Conservation (phyloP, 2,329 filamentous ascomycete species). For the Aspergillus spinulosporus region DNA sequence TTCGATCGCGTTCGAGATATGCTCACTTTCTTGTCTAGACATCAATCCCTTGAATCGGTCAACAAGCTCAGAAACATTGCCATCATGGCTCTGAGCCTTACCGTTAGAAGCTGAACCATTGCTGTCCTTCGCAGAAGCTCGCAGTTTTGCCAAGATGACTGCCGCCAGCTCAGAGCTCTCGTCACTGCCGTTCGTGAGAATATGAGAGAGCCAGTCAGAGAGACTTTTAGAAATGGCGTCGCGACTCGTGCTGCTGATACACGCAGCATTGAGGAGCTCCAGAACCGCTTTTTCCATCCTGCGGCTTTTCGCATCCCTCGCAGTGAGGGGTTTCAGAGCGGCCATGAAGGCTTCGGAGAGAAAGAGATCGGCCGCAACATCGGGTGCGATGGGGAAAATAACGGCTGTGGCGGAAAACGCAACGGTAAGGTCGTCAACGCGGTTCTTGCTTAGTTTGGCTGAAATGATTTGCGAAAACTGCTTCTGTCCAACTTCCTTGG, state of each 20-base stretch:
- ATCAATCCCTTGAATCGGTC: conserved; percentile 55
- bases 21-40: conserved; percentile 44
- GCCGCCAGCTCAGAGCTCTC: conserved; percentile 58
- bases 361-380: conserved; percentile 74
- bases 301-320: conserved; percentile 76
- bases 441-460: conserved; percentile 67
- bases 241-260: conserved; percentile 78
- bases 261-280: conserved; percentile 88
- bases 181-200: conserved; percentile 71
- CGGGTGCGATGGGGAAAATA: conserved; percentile 81
- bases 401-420: conserved; percentile 90
- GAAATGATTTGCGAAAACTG: conserved; percentile 75
- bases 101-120: conserved; percentile 32
- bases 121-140: conserved; percentile 35
- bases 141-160: conserved; percentile 70
- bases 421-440: conserved; percentile 83
- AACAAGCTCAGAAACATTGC: conserved; percentile 54
- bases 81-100: conserved; percentile 41
- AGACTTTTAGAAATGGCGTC: conserved; percentile 84
- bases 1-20: conserved; percentile 77
- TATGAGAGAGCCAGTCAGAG: conserved; percentile 79
- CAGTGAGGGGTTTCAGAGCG: conserved; percentile 72
- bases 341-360: conserved; percentile 83
- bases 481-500: conserved; percentile 68
- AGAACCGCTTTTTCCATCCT: conserved; percentile 84